phyloP scores from a whole-genome alignment of 208 protist species.

The Porcisia deanei region DNA sequence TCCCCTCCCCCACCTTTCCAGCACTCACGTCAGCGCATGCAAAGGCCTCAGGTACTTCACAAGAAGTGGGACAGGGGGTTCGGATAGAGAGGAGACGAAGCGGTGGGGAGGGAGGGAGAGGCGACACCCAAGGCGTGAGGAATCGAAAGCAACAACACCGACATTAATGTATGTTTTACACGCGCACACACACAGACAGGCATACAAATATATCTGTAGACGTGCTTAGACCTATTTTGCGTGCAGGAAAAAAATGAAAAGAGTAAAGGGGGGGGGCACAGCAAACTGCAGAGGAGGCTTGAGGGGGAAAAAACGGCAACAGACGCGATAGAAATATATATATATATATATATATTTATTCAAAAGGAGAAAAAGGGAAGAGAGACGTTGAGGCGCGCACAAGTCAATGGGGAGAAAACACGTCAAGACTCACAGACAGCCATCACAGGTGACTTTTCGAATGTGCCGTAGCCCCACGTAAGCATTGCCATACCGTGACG shows the following conservation, averaged over 20 bases:
- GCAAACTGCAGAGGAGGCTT: too few relatives aligned
- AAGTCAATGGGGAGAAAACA: neutral
- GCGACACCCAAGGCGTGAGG: neutral
- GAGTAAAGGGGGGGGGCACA: neutral
- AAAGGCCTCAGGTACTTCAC: neutral
- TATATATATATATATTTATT: neutral
- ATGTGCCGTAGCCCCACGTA: too few relatives aligned
- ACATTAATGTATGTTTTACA: too few relatives aligned
- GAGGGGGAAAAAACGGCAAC: too few relatives aligned
- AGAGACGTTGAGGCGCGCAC: neutral
- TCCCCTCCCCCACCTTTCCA: neutral
- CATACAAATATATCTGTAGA: neutral
- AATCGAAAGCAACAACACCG: neutral
- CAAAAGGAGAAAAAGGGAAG: neutral
- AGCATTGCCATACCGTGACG: too few relatives aligned
- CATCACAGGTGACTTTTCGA: too few relatives aligned
- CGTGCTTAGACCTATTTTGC: neutral
- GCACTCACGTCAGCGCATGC: neutral
- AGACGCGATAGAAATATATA: too few relatives aligned
- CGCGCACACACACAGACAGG: neutral
- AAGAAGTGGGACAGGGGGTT: too few relatives aligned
- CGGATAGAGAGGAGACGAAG: neutral
- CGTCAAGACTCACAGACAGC: too few relatives aligned
- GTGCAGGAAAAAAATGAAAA: neutral
- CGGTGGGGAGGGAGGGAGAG: neutral